Evolutionary conservation across 176 grass and related monocot species (phyloP).

Genomic region (Avena sativa): DNA sequence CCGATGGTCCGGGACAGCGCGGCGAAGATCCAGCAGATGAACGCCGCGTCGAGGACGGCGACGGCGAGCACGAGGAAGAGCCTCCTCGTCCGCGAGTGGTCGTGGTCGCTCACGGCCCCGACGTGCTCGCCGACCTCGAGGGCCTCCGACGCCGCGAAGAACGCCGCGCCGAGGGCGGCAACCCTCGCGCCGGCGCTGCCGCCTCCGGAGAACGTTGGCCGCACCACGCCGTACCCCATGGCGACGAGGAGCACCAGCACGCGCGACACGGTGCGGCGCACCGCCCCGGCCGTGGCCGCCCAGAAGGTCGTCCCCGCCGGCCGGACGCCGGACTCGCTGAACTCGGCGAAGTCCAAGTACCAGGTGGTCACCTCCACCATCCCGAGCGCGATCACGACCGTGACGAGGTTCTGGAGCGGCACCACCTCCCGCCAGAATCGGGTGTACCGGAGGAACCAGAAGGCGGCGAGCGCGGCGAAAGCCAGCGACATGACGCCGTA

Average conservation of each 20-base stretch:
- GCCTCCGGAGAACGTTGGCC: slow-evolving; percentile 32
- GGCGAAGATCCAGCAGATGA: slow-evolving; percentile 78
- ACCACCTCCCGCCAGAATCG: slow-evolving; percentile 71
- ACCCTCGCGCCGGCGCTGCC: slow-evolving; percentile 55
- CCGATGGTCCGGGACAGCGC: slow-evolving; percentile 64
- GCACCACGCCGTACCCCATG: slow-evolving; percentile 71
- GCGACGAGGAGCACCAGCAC: slow-evolving; percentile 73
- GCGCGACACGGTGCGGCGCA: slow-evolving; percentile 54
- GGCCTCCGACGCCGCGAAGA: slow-evolving; percentile 62
- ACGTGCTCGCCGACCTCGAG: slow-evolving; percentile 74
- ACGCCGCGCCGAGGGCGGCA: slow-evolving; percentile 52
- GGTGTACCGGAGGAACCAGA: slow-evolving; percentile 69
- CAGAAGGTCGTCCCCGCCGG: slow-evolving; percentile 72
- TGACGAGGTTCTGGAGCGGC: slow-evolving; percentile 71
- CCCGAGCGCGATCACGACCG: slow-evolving; percentile 73
- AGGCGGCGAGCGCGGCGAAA: slow-evolving; percentile 63
- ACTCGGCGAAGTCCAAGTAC: slow-evolving; percentile 77
- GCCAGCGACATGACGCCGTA: slow-evolving; percentile 78
- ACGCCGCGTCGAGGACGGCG: slow-evolving; percentile 59
- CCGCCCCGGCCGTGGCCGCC: slow-evolving; percentile 64
- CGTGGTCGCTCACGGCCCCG: slow-evolving; percentile 72
- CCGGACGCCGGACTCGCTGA: slow-evolving; percentile 62
- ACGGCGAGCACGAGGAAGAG: slow-evolving; percentile 64
- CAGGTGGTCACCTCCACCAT: slow-evolving; percentile 75
- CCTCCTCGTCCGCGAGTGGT: slow-evolving; percentile 60